Percentiles rank a stretch among this genome's conserved stretches.
Evolutionary conservation across 106 monocot species (phyloP).

Genomic region (Allium sativum): DNA sequence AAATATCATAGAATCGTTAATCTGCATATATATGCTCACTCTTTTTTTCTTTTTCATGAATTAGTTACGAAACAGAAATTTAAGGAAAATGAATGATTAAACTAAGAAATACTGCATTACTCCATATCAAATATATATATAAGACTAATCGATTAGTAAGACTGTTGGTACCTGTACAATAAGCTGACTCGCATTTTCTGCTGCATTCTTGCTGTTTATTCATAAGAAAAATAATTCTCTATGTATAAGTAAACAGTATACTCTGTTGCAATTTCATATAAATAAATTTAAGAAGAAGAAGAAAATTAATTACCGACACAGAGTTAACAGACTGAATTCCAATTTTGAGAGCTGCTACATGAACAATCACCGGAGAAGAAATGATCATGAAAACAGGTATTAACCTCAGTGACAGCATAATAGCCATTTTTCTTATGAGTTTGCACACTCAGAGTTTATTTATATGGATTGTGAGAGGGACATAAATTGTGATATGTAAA

Average conservation of each 20-base stretch:
- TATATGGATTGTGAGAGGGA: no score
- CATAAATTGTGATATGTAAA: not conserved
- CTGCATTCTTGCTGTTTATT: slow-evolving; percentile 36
- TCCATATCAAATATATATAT: no score
- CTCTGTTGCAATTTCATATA: no score
- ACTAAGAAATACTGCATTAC: no score
- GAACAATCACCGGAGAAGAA: not conserved
- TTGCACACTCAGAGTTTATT: not conserved
- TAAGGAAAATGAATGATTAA: no score
- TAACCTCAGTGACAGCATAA: slow-evolving; percentile 1
- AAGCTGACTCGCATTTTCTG: slow-evolving; percentile 45
- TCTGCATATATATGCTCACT: no score
- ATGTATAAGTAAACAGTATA: not conserved
- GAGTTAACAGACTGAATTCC: slow-evolving; percentile 24
- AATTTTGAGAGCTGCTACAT: slow-evolving; percentile 30
- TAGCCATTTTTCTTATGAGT: not conserved
- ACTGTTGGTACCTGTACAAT: slow-evolving; percentile 23
- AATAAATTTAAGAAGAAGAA: not conserved
- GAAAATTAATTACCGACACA: slow-evolving; percentile 12
- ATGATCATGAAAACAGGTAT: not conserved
- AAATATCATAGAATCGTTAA: no score
- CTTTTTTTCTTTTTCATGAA: no score
- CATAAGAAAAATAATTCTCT: not conserved
- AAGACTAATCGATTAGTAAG: no score
- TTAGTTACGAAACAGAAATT: no score